phyloP scores from a whole-genome alignment of 108 stramenopile species.

The Conticribra guillardii region DNA sequence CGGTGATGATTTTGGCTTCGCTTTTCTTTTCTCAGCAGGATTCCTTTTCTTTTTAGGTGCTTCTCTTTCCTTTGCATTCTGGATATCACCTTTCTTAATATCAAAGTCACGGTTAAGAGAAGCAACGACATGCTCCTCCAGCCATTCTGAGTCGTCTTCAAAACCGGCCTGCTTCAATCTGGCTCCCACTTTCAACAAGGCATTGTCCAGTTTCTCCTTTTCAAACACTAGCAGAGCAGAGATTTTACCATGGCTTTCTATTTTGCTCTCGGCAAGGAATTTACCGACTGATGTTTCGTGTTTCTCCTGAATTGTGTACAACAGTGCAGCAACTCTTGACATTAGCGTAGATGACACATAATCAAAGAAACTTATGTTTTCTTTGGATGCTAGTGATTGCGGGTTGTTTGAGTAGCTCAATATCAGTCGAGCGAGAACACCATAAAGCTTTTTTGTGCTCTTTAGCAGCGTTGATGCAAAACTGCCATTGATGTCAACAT shows the following conservation, averaged over 20 bases:
- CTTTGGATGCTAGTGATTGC: slow-evolving; percentile 16
- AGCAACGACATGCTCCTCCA: slow-evolving; percentile 39
- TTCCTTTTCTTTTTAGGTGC: slow-evolving; percentile 40
- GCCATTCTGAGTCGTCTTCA: slow-evolving; percentile 38
- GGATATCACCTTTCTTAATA: slow-evolving; percentile 28
- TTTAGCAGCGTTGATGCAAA: slow-evolving; percentile 48
- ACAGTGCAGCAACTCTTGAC: slow-evolving; percentile 32
- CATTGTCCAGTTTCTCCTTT: slow-evolving; percentile 52
- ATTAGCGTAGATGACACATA: slow-evolving; percentile 28
- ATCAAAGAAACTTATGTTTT: slow-evolving; percentile 31
- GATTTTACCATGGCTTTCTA: slow-evolving; percentile 46
- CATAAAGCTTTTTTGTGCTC: slow-evolving; percentile 43
- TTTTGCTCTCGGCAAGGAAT: slow-evolving; percentile 48
- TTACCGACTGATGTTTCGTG: slow-evolving; percentile 39
- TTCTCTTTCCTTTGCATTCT: slow-evolving; percentile 39
- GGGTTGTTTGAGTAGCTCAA: slow-evolving; percentile 34
- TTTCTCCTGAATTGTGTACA: slow-evolving; percentile 39
- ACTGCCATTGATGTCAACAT: slow-evolving; percentile 31
- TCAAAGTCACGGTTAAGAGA: slow-evolving; percentile 34
- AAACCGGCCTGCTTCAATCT: slow-evolving; percentile 39
- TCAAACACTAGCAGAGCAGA: slow-evolving; percentile 50
- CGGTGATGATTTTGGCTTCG: slow-evolving; percentile 15
- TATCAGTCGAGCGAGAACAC: slow-evolving; percentile 33
- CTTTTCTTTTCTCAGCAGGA: slow-evolving; percentile 36
- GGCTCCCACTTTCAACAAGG: slow-evolving; percentile 37